Evolutionary conservation across 805 yeast species (phyloP).

Genomic region (Metschnikowia dekortorum): DNA sequence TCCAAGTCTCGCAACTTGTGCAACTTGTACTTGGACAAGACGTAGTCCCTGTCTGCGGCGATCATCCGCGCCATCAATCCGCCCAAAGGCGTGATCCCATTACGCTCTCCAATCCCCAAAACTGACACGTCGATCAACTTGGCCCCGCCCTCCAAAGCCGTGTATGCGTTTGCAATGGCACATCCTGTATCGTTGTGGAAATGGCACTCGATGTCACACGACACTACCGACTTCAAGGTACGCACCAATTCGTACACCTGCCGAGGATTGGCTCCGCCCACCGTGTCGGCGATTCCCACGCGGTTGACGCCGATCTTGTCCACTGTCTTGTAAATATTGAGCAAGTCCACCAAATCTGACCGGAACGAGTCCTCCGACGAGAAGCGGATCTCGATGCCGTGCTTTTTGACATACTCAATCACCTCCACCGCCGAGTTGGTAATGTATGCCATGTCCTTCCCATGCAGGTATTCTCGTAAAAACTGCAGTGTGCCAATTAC

Average conservation of each 20-base stretch:
- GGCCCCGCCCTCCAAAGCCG: constrained; percentile 98
- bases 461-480: constrained; percentile 91
- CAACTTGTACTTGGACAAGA: constrained; percentile 86
- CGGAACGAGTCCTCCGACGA: constrained; percentile 97
- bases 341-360: constrained; percentile 89
- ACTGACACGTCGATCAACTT: constrained; percentile 91
- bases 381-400: constrained; percentile 95
- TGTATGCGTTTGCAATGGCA: constrained; percentile 97
- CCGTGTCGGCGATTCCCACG: constrained; percentile 99
- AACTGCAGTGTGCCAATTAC: constrained; percentile 97
- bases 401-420: constrained; percentile 93
- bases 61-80: constrained; percentile 99
- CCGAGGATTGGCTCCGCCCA: constrained; percentile 98
- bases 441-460: constrained; percentile 97
- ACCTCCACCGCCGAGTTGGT: constrained; percentile 96
- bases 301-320: constrained; percentile 97
- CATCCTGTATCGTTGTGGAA: constrained; percentile 99
- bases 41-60: constrained; percentile 96
- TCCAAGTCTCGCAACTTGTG: constrained; percentile 95
- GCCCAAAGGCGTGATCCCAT: constrained; percentile 96
- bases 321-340: constrained; percentile 93
- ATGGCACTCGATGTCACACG: constrained; percentile 97
- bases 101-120: constrained; percentile 97
- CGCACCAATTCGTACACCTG: constrained; percentile 96
- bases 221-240: constrained; percentile 87